These are phyloP conservation scores for Populus hybrid DNA, from an alignment of 441 rosid genomes.

Conservation along the genomic window DNA sequence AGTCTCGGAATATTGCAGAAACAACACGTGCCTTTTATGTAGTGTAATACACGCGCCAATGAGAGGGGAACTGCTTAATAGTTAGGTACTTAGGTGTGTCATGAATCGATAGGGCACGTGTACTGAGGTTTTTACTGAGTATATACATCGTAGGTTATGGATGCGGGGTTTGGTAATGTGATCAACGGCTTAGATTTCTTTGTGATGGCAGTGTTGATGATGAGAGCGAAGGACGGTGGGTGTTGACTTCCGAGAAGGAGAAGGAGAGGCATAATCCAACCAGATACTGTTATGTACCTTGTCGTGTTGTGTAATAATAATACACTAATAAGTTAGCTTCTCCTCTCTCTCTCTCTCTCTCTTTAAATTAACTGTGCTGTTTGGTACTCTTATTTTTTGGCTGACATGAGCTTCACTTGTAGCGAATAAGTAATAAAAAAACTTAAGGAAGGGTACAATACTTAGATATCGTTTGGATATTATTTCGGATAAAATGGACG, in stretches of 20 bases:
- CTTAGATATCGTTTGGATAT: too few relatives aligned
- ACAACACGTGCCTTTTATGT: neutral
- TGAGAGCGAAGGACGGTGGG: neutral
- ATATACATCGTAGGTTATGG: neutral
- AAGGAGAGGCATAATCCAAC: neutral
- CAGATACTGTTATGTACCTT: neutral
- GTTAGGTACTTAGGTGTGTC: neutral
- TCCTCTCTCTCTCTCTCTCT: too few relatives aligned
- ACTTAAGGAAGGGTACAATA: too few relatives aligned
- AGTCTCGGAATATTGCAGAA: neutral
- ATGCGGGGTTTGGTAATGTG: neutral
- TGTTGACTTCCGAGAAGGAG: neutral
- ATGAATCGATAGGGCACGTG: conserved; percentile 18
- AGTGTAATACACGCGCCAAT: conserved; percentile 26
- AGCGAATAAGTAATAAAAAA: too few relatives aligned
- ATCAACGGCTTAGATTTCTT: conserved; percentile 4
- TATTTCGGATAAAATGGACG: too few relatives aligned
- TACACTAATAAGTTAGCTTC: too few relatives aligned
- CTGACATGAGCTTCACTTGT: too few relatives aligned
- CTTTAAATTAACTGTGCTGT: too few relatives aligned
- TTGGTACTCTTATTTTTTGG: too few relatives aligned
- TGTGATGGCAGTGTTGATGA: neutral
- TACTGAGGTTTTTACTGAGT: neutral
- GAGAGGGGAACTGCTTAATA: neutral
- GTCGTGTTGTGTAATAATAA: neutral